Evolutionary conservation across 345 rosid genomes (phyloP).

Genomic region (Aegle marmelos): DNA sequence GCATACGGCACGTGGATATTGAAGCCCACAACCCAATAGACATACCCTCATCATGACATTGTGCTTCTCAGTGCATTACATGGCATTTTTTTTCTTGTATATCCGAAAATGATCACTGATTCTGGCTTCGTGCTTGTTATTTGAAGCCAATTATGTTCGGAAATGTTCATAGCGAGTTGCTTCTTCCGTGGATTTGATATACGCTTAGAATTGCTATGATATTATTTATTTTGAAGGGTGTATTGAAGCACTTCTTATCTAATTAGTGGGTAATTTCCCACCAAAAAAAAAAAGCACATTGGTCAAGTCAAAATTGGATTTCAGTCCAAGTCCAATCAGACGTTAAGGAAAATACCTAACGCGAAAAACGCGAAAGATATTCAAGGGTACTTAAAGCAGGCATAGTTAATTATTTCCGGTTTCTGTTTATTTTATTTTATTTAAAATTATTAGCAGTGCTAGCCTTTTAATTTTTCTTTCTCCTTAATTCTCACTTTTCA

Average conservation of each 20-base stretch:
- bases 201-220: neutral
- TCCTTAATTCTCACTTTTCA: no score
- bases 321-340: no score
- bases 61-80: neutral
- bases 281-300: neutral
- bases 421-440: no score
- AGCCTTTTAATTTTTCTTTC: no score
- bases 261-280: neutral
- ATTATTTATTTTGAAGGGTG: neutral
- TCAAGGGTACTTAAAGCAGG: no score
- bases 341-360: no score
- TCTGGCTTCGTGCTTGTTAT: neutral
- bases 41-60: constrained; percentile 12
- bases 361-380: no score
- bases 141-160: neutral
- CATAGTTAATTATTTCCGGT: no score
- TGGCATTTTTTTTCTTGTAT: neutral
- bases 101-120: neutral
- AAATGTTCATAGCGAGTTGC: neutral
- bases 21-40: constrained; percentile 92
- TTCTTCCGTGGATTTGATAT: neutral
- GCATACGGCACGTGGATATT: constrained; percentile 92
- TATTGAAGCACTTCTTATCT: neutral
- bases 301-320: no score
- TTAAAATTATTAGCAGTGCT: no score